Base-by-base conservation (phyloP, 2,329 filamentous ascomycete genomes). In the Zalaria obscura region DNA sequence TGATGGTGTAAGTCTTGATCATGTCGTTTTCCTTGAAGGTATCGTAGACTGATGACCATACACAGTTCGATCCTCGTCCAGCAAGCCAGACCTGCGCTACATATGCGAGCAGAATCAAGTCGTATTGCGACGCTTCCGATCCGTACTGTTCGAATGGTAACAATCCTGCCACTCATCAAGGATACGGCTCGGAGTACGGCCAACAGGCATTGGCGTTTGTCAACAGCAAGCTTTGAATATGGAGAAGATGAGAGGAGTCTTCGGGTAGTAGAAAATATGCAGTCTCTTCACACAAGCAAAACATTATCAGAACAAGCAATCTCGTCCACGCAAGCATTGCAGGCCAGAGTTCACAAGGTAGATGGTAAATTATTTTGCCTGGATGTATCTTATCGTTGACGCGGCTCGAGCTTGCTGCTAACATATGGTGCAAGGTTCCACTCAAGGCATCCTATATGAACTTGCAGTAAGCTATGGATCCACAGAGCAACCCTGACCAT, bases 131-230 rank as follows among this genome's bases (percentile, higher is more conserved):
- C 50, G 61, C 69, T 4, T 52, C 70, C 3, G 77, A 81, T 47
- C 76, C 76, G 0, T 80, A 77, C 61, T 81, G 78, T 67, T 81
- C 75, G 59, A 76, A 70, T 35, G 78, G 77, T 38, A 76, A 68
- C 50, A 66, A 80, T 45, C 64, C 68, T 26, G 69, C 71, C 50
- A 66, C 70, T 5, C 77, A 80, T 56, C 72, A 78, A 55, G 68
- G 74, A 39, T 81, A 82, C 45, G 75, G 72, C 2, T 60, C 55
- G 46, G 72, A 73, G 50, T 81, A 82, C 45, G 76, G 76, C 1
- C 54, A 65, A 5, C 63, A 76, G 50, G 77, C 76, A 1, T 54
- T 80, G 34, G 48, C 63, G 1, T 82, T 81, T 48, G 72, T 79
- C 46, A 67, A 75, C 55, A 64, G 58, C 52, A 75, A 72, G 57